Base-by-base conservation (phyloP, 108 stramenopile species). In the Pelagomonas calceolata region DNA sequence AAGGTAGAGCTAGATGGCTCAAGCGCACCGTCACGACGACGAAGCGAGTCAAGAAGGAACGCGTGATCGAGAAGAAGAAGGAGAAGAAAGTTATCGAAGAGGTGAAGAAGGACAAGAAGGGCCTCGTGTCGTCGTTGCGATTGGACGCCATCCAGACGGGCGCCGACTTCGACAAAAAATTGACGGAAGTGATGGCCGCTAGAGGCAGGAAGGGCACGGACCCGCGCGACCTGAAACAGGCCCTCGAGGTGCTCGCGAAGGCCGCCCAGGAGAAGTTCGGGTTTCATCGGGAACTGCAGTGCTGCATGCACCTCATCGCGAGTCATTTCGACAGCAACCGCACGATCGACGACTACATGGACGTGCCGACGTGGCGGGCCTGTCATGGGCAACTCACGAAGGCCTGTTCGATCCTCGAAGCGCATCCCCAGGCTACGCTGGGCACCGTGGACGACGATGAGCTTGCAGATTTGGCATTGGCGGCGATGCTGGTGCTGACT, bases 331-430 rank as follows among this genome's bases (percentile, higher is more conserved):
- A 94, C 69, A 82, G 92, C 76, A 83, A 90, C 66, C 80, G 91
- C n/a, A 92, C 80, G 60, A 89, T 99, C 75, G 98, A 99, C 82
- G 95, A 96, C 72, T 94, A 78, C 85, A 94, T 99, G 95, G 91
- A 94, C 44, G 87, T 90, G 9, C 29, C 82, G n/a, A 87, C 85
- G 66, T 99, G 98, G 98, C 85, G 83, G 73, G 86, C 89, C 18
- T 95, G 94, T 80, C 82, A 88, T 10, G 76, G 80, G 30, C 90
- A 92, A 75, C 70, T 96, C 46, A 66, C 81, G 66, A 84, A 93
- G 30, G 91, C 94, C 37, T 81, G 85, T 34, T 39, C 76, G n/a
- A 79, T 95, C 34, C 76, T 96, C 37, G 86, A 89, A 30, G 85
- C 86, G 36, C 86, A 87, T 39, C 76, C 78, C 18, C 65, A 71